Evolutionary conservation across 2,329 filamentous ascomycete genomes (phyloP).

Genomic region (Aureobasidium sp.): DNA sequence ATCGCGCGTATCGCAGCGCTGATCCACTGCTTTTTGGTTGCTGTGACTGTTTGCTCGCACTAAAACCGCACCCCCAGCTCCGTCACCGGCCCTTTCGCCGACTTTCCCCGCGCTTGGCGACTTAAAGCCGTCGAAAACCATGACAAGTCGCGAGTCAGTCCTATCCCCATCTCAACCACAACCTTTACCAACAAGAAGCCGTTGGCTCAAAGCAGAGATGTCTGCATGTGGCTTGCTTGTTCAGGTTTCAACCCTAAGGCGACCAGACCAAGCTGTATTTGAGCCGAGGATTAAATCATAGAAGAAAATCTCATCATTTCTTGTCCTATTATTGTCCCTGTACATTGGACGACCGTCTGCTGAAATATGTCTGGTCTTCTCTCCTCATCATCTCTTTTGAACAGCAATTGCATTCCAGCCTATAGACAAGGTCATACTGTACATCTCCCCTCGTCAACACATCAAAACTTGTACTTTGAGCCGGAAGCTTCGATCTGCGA

Average conservation of each 20-base stretch:
- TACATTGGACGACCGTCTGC: not conserved
- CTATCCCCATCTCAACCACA: not conserved
- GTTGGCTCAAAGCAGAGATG: not conserved
- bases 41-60: constrained; percentile 10
- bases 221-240: not conserved
- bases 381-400: not conserved
- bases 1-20: constrained; percentile 9
- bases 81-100: constrained; percentile 3
- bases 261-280: not conserved
- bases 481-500: constrained; percentile 1
- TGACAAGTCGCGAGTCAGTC: not conserved
- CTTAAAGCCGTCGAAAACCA: not conserved
- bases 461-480: constrained; percentile 11
- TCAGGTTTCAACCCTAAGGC: not conserved
- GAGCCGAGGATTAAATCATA: not conserved
- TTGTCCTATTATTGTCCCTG: not conserved
- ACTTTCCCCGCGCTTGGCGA: constrained; percentile 8
- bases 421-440: not conserved
- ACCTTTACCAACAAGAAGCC: not conserved
- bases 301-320: not conserved
- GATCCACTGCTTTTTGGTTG: constrained; percentile 10
- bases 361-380: not conserved
- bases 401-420: not conserved
- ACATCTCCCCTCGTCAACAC: not conserved
- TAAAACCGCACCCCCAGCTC: not conserved